Base-by-base conservation (phyloP, 768 basidiomycete species). In the Tylopilus plumbeoviolaceoides region DNA sequence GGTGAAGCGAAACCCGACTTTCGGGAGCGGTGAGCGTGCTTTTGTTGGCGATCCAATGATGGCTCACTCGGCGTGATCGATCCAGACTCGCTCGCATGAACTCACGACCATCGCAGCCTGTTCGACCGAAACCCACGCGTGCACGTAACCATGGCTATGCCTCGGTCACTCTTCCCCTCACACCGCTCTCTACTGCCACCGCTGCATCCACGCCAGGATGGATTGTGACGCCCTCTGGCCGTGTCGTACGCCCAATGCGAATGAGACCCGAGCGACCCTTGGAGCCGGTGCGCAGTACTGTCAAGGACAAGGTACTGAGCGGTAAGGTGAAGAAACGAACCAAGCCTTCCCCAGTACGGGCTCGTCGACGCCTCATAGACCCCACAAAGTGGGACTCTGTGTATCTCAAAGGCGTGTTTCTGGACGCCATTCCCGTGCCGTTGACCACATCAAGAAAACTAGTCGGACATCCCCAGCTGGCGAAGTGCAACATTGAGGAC, bases 1-100 rank as follows among this genome's bases (percentile, higher is more conserved):
- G 89, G 89, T 9, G 89, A 91, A 59, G 90, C 91, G n/a, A 87
- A 82, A 56, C 85, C 84, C 1, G 84, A 91, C 64, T 91, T 76
- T 60, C 67, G 67, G 3, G 82, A 85, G 63, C 76, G 82, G 90
- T 87, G 46, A 23, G 41, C 3, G 30, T 46, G 33, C 43, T 55
- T 11, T 18, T 40, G 20, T 30, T 30, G 30, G 7, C 7, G 30
- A 8, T 30, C 30, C 10, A 4, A 5, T 30, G 30, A 11, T 30
- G 30, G 10, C 30, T 30, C 30, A 30, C 30, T 30, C 8, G 28
- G 10, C 43, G 9, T 10, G 21, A 31, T 38, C 11, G 21, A 36
- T 38, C 11, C 47, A 54, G 58, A n/a, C 50, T 55, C 51, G 43
- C 59, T 12, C 50, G 56, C 47, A 2, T 60, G 52, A 44, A 67